These are phyloP conservation scores for Aspergillus neoniger DNA, from an alignment of 2,329 filamentous ascomycete species.

Conservation along the genomic window DNA sequence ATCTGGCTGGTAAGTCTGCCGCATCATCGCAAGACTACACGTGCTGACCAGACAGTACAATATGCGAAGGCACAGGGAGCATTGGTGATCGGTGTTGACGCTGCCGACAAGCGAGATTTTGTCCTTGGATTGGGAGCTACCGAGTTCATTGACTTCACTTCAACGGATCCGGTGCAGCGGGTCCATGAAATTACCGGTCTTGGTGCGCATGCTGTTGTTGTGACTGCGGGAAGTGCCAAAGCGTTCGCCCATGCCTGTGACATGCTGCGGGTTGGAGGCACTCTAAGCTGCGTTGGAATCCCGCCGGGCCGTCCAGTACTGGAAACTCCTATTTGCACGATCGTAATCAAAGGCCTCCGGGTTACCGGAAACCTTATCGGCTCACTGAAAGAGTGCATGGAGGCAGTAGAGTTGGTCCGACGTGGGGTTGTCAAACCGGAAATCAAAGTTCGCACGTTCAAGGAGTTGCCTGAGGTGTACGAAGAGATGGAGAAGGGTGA, in stretches of 20 bases:
- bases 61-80: slow-evolving; percentile 47
- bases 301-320: slow-evolving; percentile 42
- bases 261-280: slow-evolving; percentile 48
- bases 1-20: slow-evolving; percentile 42
- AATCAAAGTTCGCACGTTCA: slow-evolving; percentile 45
- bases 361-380: slow-evolving; percentile 49
- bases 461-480: slow-evolving; percentile 46
- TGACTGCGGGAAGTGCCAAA: slow-evolving; percentile 45
- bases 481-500: slow-evolving; percentile 49
- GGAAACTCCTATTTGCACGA: slow-evolving; percentile 45
- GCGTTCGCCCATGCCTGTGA: slow-evolving; percentile 48
- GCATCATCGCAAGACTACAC: neutral
- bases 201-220: slow-evolving; percentile 46
- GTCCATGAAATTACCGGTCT: slow-evolving; percentile 42
- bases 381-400: slow-evolving; percentile 49
- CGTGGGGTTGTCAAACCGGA: slow-evolving; percentile 46
- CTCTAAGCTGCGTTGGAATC: slow-evolving; percentile 48
- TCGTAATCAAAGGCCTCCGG: slow-evolving; percentile 49
- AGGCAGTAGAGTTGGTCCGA: slow-evolving; percentile 48
- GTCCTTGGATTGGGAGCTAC: slow-evolving; percentile 43
- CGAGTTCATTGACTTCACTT: slow-evolving; percentile 46
- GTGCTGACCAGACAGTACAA: slow-evolving; percentile 38
- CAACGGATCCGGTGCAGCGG: slow-evolving; percentile 35
- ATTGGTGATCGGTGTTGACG: slow-evolving; percentile 47
- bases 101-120: slow-evolving; percentile 43